Base-by-base conservation (phyloP, 2,329 filamentous ascomycete species). In the Mycosphaerella arachidis region DNA sequence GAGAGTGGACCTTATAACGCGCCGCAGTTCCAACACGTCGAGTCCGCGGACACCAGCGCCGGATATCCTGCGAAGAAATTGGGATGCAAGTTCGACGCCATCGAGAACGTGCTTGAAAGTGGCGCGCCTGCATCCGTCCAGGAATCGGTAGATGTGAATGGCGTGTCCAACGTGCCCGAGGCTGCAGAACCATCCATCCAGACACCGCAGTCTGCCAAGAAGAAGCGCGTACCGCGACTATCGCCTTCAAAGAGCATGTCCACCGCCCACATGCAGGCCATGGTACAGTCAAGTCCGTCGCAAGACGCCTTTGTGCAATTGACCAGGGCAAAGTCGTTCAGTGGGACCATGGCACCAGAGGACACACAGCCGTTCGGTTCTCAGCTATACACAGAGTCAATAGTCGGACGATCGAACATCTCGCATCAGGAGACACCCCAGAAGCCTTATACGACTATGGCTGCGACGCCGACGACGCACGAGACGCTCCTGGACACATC, bases 361-460 rank as follows among this genome's bases (percentile, higher is more conserved):
- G 78, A 81, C 61, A 81, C 79, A 1, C 79, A 81, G 68, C 73
- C 74, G 27, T 72, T 73, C 65, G 76, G 78, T 56, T 78, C 77
- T 56, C 78, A 81, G 63, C 74, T 79, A 50, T 77, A 69, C 61
- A 73, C 71, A 12, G 77, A 75, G 48, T 76, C 74, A 45, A 70
- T 70, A 55, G 53, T 58, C n/a, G 55, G 43, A 50, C 48, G 33
- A 10, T 35, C 50, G 8, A 35, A 24, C 45, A 13, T 18, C 0
- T 48, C 5, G 3, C 40, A 53, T 20, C 50, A 55, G 46, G 37
- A 40, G n/a, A 60, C 58, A 8, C 54, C 57, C 43, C 55, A 56
- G 45, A 54, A 48, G 29, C 24, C 52, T 46, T 24, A 56, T 31
- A 53, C 57, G 27, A 37, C 51, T 18, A 45, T 48, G 6, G 63